Base-by-base conservation (phyloP, 768 basidiomycete genomes). In the Paxillus rubicundulus region DNA sequence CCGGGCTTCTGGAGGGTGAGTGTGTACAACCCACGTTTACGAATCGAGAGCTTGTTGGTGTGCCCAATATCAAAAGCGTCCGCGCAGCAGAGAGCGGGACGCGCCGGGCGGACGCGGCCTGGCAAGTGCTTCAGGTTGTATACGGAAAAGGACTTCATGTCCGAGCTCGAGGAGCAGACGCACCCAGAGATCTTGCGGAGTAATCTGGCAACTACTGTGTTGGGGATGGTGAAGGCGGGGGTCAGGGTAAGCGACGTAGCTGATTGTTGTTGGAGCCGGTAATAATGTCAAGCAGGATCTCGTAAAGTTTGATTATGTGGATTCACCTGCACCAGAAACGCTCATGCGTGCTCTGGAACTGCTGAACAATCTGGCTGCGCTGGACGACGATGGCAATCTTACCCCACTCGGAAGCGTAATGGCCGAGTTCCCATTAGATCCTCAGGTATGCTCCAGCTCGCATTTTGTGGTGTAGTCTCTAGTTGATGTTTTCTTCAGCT, bases 391-490 rank as follows among this genome's bases (percentile, higher is more conserved):
- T 4, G 95, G 97, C 9, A 84, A 92, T 47, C 69, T 99, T 52
- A 98, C 97, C 1, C 71, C 84, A 0, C 74, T 98, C 8, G 97
- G 97, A 4, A 76, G 72, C 34, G 87, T 93, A 54, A 98, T 98
- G 96, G 96, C 97, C 0, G 93, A 98, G 61, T 98, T 98, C 77
- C 97, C 96, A 12, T 79, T 99, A n/a, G 97, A 98, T 69, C 97
- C 96, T 38, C 95, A 95, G 77, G 90, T 89, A 59, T 36, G 77
- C 54, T 10, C 1, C 42, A 18, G 1, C 37, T 30, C n/a, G 9
- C 36, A 2, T 1, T 1, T 10, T 42, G 16, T 5, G 1, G 42
- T 2, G 27, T 37, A 36, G 1, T 9, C 16, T 30, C 36, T n/a
- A 1, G 1, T 6, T 53, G 9, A 70, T 7, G 4, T 27, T 20